Evolutionary conservation across 352 stramenopile genomes (phyloP).

Genomic region (Globisporangium carolinianum): DNA sequence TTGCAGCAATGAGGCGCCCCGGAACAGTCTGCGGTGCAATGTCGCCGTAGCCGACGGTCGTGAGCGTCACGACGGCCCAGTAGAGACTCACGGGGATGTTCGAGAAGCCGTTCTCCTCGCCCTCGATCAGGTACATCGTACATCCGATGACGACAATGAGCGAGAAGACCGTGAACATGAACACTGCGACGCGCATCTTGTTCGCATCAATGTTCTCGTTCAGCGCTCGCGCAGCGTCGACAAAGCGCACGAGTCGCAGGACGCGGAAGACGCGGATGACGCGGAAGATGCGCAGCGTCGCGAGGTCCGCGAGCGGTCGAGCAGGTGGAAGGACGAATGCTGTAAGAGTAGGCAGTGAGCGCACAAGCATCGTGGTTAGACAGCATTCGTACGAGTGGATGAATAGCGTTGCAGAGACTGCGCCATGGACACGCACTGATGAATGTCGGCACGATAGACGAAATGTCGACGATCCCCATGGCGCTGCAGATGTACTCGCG

Average conservation of each 20-base stretch:
- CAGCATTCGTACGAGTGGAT: too few species aligned
- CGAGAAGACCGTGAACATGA: constrained; percentile 65
- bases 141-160: constrained; percentile 81
- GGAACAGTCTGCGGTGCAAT: constrained; percentile 40
- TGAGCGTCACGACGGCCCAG: constrained; percentile 48
- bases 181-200: constrained; percentile 72
- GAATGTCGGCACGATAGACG: constrained; percentile 39
- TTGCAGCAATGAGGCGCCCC: constrained; percentile 34
- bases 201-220: constrained; percentile 79
- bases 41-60: constrained; percentile 48
- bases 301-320: constrained; percentile 53
- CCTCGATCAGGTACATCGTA: constrained; percentile 82
- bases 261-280: constrained; percentile 76
- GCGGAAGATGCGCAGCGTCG: constrained; percentile 69
- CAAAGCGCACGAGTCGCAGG: constrained; percentile 62
- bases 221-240: constrained; percentile 54
- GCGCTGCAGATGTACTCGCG: constrained; percentile 40
- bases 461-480: constrained; percentile 48
- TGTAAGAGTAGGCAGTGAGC: constrained; percentile 2
- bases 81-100: constrained; percentile 51
- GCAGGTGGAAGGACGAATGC: constrained; percentile 49
- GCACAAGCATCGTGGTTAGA: background rate
- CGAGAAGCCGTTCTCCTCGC: constrained; percentile 68
- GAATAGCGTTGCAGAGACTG: background rate
- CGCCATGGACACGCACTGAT: constrained; percentile 21